These are phyloP conservation scores for Leishmania mexicana DNA, from an alignment of 208 protist species.

Conservation along the genomic window DNA sequence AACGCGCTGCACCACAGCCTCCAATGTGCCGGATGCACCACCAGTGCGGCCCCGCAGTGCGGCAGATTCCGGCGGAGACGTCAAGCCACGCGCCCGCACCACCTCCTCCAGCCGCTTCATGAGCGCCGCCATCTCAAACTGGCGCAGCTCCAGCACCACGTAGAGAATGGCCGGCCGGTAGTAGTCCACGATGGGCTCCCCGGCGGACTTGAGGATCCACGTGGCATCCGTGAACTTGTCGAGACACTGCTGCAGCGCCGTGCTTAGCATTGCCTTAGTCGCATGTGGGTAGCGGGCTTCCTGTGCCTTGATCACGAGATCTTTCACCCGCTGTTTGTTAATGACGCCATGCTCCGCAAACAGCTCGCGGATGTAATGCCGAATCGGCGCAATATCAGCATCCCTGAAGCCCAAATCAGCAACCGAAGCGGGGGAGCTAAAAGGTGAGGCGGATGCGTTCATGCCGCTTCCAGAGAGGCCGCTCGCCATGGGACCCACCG, in stretches of 20 bases:
- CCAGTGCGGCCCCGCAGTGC: slow-evolving; percentile 11
- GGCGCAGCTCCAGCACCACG: slow-evolving; percentile 54
- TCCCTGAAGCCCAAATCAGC: slow-evolving; percentile 33
- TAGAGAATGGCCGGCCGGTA: slow-evolving; percentile 75
- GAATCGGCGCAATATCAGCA: slow-evolving; percentile 53
- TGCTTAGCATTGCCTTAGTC: slow-evolving; percentile 79
- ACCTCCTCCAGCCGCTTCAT: slow-evolving; percentile 35
- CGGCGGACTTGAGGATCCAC: slow-evolving; percentile 73
- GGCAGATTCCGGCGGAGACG: slow-evolving; percentile 14
- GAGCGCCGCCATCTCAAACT: slow-evolving; percentile 60
- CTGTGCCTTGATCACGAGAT: slow-evolving; percentile 67
- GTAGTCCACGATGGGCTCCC: slow-evolving; percentile 71
- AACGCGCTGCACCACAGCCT: slow-evolving; percentile 57
- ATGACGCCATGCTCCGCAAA: slow-evolving; percentile 86
- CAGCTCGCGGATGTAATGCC: slow-evolving; percentile 63
- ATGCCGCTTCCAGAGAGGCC: not conserved
- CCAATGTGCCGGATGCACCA: slow-evolving; percentile 4
- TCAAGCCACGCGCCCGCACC: slow-evolving; percentile 17
- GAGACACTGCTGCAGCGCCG: slow-evolving; percentile 66
- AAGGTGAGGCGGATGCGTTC: slow-evolving; percentile 15
- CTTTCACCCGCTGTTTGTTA: slow-evolving; percentile 84
- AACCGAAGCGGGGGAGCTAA: slow-evolving; percentile 5
- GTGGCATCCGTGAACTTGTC: slow-evolving; percentile 79
- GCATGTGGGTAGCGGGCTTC: slow-evolving; percentile 68
- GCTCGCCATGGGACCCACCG: not conserved